Conservation (phyloP, 2,329 filamentous ascomycete species). For the Diaporthe sp. region DNA sequence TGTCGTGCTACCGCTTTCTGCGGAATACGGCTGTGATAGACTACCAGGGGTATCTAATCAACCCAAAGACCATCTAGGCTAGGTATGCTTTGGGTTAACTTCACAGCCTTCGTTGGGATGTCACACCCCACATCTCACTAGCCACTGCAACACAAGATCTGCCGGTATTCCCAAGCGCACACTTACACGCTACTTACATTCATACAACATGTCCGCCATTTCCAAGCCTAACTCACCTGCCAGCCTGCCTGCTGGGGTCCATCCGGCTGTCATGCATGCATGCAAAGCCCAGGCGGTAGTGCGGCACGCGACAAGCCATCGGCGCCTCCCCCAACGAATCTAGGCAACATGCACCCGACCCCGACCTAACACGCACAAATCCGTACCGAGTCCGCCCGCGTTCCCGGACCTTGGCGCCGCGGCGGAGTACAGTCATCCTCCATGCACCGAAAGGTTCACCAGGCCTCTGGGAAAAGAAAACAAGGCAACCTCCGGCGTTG, state of each 20-base stretch:
- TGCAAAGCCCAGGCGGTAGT: conserved; percentile 1
- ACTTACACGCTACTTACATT: not conserved
- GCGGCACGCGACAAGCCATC: conserved; percentile 3
- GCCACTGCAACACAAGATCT: conserved; percentile 31
- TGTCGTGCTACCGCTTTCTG: too few species aligned
- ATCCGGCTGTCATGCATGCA: conserved; percentile 12
- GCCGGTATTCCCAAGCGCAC: not conserved
- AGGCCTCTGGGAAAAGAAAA: not conserved
- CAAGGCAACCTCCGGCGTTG: not conserved
- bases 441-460: not conserved
- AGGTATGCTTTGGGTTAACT: not conserved
- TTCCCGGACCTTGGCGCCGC: conserved; percentile 24
- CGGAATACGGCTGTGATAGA: not conserved
- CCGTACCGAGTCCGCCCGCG: not conserved
- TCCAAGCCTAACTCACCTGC: not conserved
- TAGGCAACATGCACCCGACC: conserved; percentile 30
- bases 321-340: conserved; percentile 14
- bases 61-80: too few species aligned
- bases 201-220: not conserved
- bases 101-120: not conserved
- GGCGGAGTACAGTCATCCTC: conserved; percentile 25
- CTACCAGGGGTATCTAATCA: not conserved
- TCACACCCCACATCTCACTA: conserved; percentile 22
- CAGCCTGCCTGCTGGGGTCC: not conserved
- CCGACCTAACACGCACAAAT: not conserved